phyloP scores from a whole-genome alignment of 768 basidiomycete species.

The Phaeotremella fagi region DNA sequence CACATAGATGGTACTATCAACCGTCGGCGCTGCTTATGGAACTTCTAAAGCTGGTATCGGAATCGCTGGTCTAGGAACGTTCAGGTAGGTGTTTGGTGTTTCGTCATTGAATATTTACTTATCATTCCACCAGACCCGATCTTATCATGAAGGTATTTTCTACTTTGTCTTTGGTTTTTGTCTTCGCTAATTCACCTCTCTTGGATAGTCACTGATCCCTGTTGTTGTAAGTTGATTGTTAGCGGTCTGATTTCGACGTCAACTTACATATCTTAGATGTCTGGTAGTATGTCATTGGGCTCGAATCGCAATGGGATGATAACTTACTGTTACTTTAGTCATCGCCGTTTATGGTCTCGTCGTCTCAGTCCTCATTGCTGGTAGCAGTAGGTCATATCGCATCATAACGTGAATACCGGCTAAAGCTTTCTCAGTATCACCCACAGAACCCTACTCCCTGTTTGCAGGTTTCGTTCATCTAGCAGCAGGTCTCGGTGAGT shows the following conservation, averaged over 20 bases:
- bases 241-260: conserved; percentile 1
- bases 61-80: conserved; percentile 87
- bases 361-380: conserved; percentile 86
- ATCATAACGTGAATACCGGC: not conserved
- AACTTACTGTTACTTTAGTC: conserved; percentile 48
- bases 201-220: conserved; percentile 83
- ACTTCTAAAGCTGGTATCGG: conserved; percentile 97
- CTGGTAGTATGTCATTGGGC: conserved; percentile 57
- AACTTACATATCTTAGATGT: conserved; percentile 60
- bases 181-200: not conserved
- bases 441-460: conserved; percentile 66
- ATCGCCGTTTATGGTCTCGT: conserved; percentile 97
- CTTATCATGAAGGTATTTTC: conserved; percentile 85
- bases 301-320: not conserved
- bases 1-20: conserved; percentile 83
- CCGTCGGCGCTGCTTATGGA: conserved; percentile 90
- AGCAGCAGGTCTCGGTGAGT: conserved; percentile 65
- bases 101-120: not conserved
- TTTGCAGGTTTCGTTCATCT: conserved; percentile 88
- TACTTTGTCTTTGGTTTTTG: not conserved
- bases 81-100: conserved; percentile 52
- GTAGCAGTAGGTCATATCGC: conserved; percentile 53
- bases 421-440: conserved; percentile 54
- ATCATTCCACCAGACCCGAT: conserved; percentile 59
- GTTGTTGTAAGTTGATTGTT: conserved; percentile 58